Evolutionary conservation across 352 stramenopile genomes (phyloP), one percentile per base, ranked within the genome.

Genomic region (Peronosclerospora sorghi): DNA sequence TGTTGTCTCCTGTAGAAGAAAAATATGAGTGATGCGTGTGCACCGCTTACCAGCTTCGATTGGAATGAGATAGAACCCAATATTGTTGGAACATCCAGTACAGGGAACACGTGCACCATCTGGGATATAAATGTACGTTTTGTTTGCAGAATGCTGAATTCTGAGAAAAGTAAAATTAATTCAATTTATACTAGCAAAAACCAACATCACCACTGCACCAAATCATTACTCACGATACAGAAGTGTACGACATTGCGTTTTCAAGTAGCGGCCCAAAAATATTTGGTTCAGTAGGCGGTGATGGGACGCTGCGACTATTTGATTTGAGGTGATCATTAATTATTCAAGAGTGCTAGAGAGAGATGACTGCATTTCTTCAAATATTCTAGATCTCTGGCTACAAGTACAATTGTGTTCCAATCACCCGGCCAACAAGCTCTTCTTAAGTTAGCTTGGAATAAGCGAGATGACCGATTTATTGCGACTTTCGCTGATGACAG

Each of bases 191-290:
- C 0, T 28, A 17, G 24, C 18, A 92, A 77, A 60, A 86, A 52
- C 51, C 65, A 20, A 68, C 60, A 5, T 59, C 51, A 8, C 74
- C 76, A 1, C 86, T 72, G 47, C 96, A 96, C 29, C 94, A 99
- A 73, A 91, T 99, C 40, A 97, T 98, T 53, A 92, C 96, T 8
- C 96, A 99, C 57, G 96, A 99, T 51, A 90, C 94, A 29, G 96
- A 99, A 65, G 96, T 99, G 2, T 98, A 97, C 61, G 96, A 99
- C 68, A 87, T 98, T 17, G 86, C 93, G 9, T 99, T 98, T 48
- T 94, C 91, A 4, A 73, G 93, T n/a, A 73, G 93, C 13, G 92
- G 96, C 15, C 40, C 59, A 0, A 83, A 98, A 51, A 79, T 97
- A 1, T 99, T 99, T 66, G 94, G 87, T 2, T 97, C 88, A 0